Base-by-base conservation (phyloP, 2,329 filamentous ascomycete genomes). In the Pezicula neosporulosa region DNA sequence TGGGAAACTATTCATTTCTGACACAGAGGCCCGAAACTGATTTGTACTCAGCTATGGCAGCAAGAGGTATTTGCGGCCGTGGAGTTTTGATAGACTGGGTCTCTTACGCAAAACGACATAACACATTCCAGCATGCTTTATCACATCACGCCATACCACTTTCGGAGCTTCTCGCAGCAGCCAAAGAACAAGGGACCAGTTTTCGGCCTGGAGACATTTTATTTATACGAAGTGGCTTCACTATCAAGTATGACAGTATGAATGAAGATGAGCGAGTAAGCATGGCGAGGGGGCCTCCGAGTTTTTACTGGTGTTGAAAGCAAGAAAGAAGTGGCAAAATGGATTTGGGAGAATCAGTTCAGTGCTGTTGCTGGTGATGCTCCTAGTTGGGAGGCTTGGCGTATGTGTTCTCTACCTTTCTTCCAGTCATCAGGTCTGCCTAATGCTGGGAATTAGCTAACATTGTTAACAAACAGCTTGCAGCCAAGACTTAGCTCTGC, bases 121-220 rank as follows among this genome's bases (percentile, higher is more conserved):
- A 74, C 37, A 77, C 86, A 49, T 58, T 72, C 45, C 83, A 82
- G 41, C 76, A 85, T 52, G 69, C 82, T 2, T 74, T 77, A 57
- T 82, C 80, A 8, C 16, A 30, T 30, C 47, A 50, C 28, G 39
- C 52, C 21, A 60, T 60, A 36, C 46, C 60, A 2, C 37, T 61
- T 6, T 54, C 55, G 7, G 53, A 68, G 9, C 49, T 69, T 15
- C 60, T 67, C 47, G 62, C 61, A 4, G 68, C 73, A 56, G 49
- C 68, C 0, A 44, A 53, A n/a, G 62, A 69, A 45, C 63, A 64
- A 1, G 64, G 66, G 2, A 60, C 71, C 2, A 24, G 4, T 19
- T 45, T 45, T n/a, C 36, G 60, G 35, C 58, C 71, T 8, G 66
- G 57, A 55, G 70, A 66, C 65, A 72, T 67, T 43, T 55, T 70